phyloP scores from a whole-genome alignment of 2,329 filamentous ascomycete genomes.

The Beauveria sp. region DNA sequence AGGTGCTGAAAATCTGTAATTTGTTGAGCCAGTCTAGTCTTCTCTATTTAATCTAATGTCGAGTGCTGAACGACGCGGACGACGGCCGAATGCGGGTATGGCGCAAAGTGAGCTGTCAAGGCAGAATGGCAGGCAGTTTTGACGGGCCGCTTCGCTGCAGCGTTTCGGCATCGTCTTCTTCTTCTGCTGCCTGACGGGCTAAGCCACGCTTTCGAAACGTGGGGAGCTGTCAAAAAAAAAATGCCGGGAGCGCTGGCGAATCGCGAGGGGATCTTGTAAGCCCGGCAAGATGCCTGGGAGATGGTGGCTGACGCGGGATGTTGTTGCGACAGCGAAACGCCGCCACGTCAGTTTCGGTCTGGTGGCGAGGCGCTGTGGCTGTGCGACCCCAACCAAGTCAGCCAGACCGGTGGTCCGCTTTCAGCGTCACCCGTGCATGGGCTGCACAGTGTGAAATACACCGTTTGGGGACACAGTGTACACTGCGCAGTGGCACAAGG shows the following conservation, averaged over 20 bases:
- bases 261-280: not conserved
- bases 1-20: not conserved
- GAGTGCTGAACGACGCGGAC: not conserved
- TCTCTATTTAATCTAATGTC: not conserved
- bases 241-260: not conserved
- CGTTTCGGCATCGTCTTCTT: not conserved
- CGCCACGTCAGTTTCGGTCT: not conserved
- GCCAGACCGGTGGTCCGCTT: not conserved
- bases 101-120: not conserved
- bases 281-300: not conserved
- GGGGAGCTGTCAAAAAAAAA: not conserved
- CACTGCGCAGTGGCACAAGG: too few species aligned
- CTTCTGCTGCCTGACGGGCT: not conserved
- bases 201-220: not conserved
- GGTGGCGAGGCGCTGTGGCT: not conserved
- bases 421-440: not conserved
- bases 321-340: not conserved
- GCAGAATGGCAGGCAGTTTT: slow-evolving; percentile 7
- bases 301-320: not conserved
- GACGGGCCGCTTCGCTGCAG: not conserved
- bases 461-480: too few species aligned
- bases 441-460: too few species aligned
- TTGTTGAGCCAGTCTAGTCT: too few species aligned
- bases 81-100: not conserved
- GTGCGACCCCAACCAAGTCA: not conserved